These are phyloP conservation scores for Tylopilus intermedius DNA, from an alignment of 768 basidiomycete species.

Conservation along the genomic window DNA sequence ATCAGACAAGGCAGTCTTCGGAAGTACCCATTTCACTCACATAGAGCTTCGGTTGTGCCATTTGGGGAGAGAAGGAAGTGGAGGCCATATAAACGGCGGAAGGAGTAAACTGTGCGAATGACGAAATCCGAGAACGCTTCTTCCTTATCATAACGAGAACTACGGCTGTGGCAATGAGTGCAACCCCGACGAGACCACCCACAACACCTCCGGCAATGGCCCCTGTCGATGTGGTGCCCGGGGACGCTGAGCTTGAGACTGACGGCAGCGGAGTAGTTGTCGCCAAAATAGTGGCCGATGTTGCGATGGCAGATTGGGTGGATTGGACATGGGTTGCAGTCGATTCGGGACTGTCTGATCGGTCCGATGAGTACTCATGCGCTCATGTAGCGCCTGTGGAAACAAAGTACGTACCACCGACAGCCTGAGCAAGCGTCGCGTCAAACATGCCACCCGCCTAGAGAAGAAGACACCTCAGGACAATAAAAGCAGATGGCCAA, in stretches of 20 bases:
- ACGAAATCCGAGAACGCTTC: conserved; percentile 22
- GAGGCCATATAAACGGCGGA: conserved; percentile 5
- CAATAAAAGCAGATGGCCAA: not conserved
- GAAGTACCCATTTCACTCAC: conserved; percentile 15
- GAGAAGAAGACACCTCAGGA: conserved; percentile 1
- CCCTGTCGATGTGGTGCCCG: conserved; percentile 25
- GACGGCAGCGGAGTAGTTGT: conserved; percentile 12
- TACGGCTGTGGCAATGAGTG: conserved; percentile 34
- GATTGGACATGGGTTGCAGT: conserved; percentile 32
- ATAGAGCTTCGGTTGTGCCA: conserved; percentile 28
- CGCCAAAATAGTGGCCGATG: conserved; percentile 15
- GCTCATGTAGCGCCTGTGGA: not conserved
- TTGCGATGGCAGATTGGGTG: conserved; percentile 11
- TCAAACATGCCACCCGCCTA: conserved; percentile 39
- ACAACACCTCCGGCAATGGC: conserved; percentile 62
- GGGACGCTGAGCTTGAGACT: not conserved
- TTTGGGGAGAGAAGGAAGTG: conserved; percentile 10
- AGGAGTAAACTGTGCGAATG: conserved; percentile 14
- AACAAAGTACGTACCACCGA: conserved; percentile 20
- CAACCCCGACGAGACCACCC: conserved; percentile 55
- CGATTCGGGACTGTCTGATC: conserved; percentile 40
- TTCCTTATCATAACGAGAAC: conserved; percentile 33
- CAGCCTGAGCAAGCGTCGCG: conserved; percentile 32
- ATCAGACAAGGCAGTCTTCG: not conserved
- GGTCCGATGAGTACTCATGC: not conserved